Evolutionary conservation across 2,329 filamentous ascomycete genomes (phyloP), one percentile per base, ranked within the genome.

Genomic region (Penicillium thymicola): DNA sequence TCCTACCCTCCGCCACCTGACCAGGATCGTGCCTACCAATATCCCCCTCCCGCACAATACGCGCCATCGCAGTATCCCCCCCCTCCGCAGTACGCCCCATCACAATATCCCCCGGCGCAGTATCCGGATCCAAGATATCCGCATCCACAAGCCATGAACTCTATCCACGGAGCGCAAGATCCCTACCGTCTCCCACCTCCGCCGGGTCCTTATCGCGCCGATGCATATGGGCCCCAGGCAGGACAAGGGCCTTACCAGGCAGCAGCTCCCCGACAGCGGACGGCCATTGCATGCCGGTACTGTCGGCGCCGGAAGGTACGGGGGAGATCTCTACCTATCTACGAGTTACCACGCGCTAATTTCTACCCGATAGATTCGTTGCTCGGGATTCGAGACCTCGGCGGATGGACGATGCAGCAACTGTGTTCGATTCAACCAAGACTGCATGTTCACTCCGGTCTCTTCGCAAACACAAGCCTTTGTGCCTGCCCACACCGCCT

Each of bases 371-470:
- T 72, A 90, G 87, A 89, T 90, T 71, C 85, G 88, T 58, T 90
- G 87, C 78, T 89, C 87, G 4, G 88, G 87, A 28, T 90, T 89
- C 70, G 87, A 89, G 67, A 83, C 82, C 55, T 88, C 86, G 38
- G 83, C 86, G 38, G 85, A 89, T 72, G 88, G 88, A 58, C 84
- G 86, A 58, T 90, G 87, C 78, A 84, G 81, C 67, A 90, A 90
- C 71, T 90, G 87, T 70, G 80, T 86, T 61, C 81, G 87, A 46
- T 90, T 90, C 75, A 87, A 87, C 62, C 87, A 90, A 73, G 86
- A 89, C 70, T 90, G 88, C 75, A 85, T 90, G 73, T 90, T 90
- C 73, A 89, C 87, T 1, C 87, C 88, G 2, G 87, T 90, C 25
- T 89, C 86, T 4, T 87, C 86, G 11, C 87, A 89, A 74, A 85